phyloP scores from a whole-genome alignment of 1,284 basidiomycete species.

The Exobasidium rhododendri region DNA sequence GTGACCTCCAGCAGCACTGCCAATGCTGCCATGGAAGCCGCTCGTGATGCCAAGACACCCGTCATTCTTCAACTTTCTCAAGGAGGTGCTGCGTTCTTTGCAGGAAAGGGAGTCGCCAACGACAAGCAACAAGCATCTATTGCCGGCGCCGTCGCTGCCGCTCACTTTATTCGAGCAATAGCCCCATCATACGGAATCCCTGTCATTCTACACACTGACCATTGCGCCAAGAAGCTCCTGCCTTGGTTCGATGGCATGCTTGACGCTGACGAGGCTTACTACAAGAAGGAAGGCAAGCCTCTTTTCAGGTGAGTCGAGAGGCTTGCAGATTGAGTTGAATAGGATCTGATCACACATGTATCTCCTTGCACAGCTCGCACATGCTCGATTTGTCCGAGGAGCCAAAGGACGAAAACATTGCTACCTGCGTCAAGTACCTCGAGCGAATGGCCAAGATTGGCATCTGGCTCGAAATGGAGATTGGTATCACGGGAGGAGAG shows the following conservation, averaged over 20 bases:
- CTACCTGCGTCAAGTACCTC: slow-evolving; percentile 90
- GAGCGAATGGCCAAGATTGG: slow-evolving; percentile 79
- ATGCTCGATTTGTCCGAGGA: slow-evolving; percentile 99
- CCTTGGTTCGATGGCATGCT: slow-evolving; percentile 99
- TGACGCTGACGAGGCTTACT: slow-evolving; percentile 90
- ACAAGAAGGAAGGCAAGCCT: slow-evolving; percentile 78
- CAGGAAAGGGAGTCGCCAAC: slow-evolving; percentile 93
- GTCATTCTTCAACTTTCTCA: slow-evolving; percentile 98
- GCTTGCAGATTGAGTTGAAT: slow-evolving; percentile 58
- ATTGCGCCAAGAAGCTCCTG: slow-evolving; percentile 97
- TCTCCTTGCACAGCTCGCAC: slow-evolving; percentile 65
- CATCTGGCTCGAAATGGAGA: slow-evolving; percentile 99
- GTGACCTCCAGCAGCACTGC: slow-evolving; percentile 47
- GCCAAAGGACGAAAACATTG: slow-evolving; percentile 95
- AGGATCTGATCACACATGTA: not conserved
- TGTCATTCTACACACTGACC: slow-evolving; percentile 96
- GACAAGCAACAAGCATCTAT: slow-evolving; percentile 96
- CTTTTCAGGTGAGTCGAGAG: slow-evolving; percentile 69
- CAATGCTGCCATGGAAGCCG: slow-evolving; percentile 53
- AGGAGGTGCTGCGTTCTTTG: slow-evolving; percentile 93
- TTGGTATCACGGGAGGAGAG: slow-evolving; percentile 99
- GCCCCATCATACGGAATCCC: slow-evolving; percentile 67
- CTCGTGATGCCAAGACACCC: slow-evolving; percentile 80
- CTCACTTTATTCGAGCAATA: slow-evolving; percentile 78
- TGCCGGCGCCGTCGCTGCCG: slow-evolving; percentile 84